Evolutionary conservation across 257 asterid genomes (phyloP).

Genomic region (Salvia rosmarinus): DNA sequence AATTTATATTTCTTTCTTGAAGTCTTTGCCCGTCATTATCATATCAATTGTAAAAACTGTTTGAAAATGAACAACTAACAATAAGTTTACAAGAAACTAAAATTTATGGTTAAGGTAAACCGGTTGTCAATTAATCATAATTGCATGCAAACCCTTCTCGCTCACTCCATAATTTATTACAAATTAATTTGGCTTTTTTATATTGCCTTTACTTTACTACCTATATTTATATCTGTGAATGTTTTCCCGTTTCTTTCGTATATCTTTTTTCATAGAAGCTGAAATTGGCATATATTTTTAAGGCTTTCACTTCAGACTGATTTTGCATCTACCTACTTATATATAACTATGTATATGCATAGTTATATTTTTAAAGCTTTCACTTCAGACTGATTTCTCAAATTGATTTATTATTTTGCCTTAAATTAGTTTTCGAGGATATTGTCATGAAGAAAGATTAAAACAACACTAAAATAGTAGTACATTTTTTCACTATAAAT

Average conservation of each 20-base stretch:
- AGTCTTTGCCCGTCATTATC: slow-evolving; percentile 42
- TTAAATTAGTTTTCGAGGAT: too few relatives aligned
- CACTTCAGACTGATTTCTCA: too few relatives aligned
- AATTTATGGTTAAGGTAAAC: slow-evolving; percentile 27
- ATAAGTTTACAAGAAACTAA: slow-evolving; percentile 30
- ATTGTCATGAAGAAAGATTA: too few relatives aligned
- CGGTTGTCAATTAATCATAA: slow-evolving; percentile 32
- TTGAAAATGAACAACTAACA: slow-evolving; percentile 25
- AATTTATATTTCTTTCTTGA: background rate
- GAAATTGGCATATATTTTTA: slow-evolving; percentile 6
- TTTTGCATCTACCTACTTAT: slow-evolving; percentile 6
- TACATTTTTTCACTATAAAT: too few relatives aligned
- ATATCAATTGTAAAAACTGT: slow-evolving; percentile 11
- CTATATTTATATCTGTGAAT: too few relatives aligned
- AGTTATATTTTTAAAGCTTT: too few relatives aligned
- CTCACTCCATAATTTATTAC: slow-evolving; percentile 20
- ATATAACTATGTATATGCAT: background rate
- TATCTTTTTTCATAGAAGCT: background rate
- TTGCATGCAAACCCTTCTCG: slow-evolving; percentile 7
- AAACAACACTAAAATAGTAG: too few relatives aligned
- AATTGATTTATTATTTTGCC: too few relatives aligned
- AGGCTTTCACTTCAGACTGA: slow-evolving; percentile 36
- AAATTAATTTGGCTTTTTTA: background rate
- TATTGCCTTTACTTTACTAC: too few relatives aligned
- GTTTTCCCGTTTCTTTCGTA: background rate